phyloP scores from a whole-genome alignment of 306 rosid genomes.

The Vigna mungo region DNA sequence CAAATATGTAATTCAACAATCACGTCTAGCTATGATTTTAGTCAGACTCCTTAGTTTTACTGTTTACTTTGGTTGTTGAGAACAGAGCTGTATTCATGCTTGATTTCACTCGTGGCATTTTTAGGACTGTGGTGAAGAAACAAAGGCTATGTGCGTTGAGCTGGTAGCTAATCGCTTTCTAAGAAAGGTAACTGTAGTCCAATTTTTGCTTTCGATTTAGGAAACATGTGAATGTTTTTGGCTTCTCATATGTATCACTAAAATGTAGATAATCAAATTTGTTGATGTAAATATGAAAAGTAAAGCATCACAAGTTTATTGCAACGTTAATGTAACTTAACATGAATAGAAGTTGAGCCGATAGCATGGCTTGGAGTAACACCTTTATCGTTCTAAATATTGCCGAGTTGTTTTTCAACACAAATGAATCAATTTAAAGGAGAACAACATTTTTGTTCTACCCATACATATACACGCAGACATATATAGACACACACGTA shows the following conservation, averaged over 20 bases:
- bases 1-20: constrained; percentile 19
- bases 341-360: constrained; percentile 8
- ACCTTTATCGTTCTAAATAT: constrained; percentile 22
- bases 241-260: constrained; percentile 13
- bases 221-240: constrained; percentile 23
- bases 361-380: background rate
- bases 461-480: background rate
- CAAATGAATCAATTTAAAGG: constrained; percentile 30
- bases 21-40: constrained; percentile 23
- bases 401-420: constrained; percentile 20
- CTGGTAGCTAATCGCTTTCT: constrained; percentile 95
- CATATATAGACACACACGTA: too few relatives aligned
- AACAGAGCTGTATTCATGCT: constrained; percentile 34
- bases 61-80: constrained; percentile 20
- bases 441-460: background rate
- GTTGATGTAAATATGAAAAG: constrained; percentile 12
- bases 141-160: constrained; percentile 81
- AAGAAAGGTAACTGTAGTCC: constrained; percentile 68
- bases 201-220: constrained; percentile 12
- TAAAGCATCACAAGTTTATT: constrained; percentile 23
- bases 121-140: constrained; percentile 72
- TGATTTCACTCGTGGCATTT: constrained; percentile 41
- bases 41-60: constrained; percentile 17
- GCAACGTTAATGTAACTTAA: constrained; percentile 2
- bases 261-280: background rate